Base-by-base conservation (phyloP, 257 asterid genomes). In the Solanum pinnatisectum region DNA sequence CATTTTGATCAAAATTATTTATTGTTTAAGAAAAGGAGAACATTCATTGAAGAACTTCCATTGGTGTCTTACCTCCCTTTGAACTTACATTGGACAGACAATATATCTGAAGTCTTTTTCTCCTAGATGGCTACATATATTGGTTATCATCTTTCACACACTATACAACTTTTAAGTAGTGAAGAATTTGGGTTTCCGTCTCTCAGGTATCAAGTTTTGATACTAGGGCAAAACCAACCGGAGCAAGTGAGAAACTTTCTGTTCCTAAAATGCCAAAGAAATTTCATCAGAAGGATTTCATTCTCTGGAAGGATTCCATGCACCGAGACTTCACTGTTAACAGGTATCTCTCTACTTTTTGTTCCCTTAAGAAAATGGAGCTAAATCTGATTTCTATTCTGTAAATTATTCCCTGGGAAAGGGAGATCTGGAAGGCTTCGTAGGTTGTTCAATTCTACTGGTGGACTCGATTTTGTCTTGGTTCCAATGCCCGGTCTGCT, bases 271-370 rank as follows among this genome's bases (percentile, higher is more conserved):
- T 89, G 92, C 95, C 96, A 44, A 88, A 63, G 87, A 91, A 92
- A 74, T 92, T 91, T 92, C 91, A 91, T 86, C 72, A 87, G 70
- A 87, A 87, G 56, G 99, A 97, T 88, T 70, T 93, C 70, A 46
- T 76, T 90, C 96, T 91, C 89, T 97, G 98, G 98, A 93, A 86
- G 88, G 90, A 96, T 88, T 90, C 95, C 92, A 90, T 94, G 95
- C 92, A 71, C 71, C 94, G 99, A 85, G 99, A 97, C 93, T 97
- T 96, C 89, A 97, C 99, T 32, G 92, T 97, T 83, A 97, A 97
- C 94, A 93, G 98, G 98, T 97, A 82, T 18, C 7, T 86, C 84
- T 71, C 13, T 71, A 71, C 40, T 32, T 86, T 42, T 46, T 70
- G 32, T 71, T 86, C 71, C 67, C 25, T 63, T 59, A n/a, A 70